A percentile compares a stretch with the other conserved stretches of the same genome.
phyloP scores from a whole-genome alignment of 116 monocot species.

The Dioscorea cayenensis region DNA sequence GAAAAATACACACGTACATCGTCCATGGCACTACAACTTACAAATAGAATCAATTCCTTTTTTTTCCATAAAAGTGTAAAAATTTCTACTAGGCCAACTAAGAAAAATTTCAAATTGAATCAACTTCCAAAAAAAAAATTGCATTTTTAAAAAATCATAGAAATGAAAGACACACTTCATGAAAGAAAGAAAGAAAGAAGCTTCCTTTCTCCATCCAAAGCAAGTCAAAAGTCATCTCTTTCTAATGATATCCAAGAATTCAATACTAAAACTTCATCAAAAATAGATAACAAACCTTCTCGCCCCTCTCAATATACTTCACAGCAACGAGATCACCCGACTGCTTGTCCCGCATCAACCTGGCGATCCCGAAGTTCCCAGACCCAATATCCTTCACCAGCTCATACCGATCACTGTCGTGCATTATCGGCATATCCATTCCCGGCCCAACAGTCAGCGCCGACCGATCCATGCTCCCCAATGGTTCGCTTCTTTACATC shows the following conservation, averaged over 20 bases:
- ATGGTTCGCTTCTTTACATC: neutral
- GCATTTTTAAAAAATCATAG: too few relatives aligned
- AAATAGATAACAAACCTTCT: slow-evolving; percentile 40
- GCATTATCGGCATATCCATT: slow-evolving; percentile 78
- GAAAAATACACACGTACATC: neutral
- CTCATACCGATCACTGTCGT: slow-evolving; percentile 91
- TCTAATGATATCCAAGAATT: too few relatives aligned
- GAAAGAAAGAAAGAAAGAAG: too few relatives aligned
- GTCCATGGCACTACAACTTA: too few relatives aligned
- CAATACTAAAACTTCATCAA: neutral
- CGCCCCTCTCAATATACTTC: slow-evolving; percentile 87
- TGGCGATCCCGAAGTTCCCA: slow-evolving; percentile 85
- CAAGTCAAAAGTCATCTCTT: too few relatives aligned
- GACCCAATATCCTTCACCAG: slow-evolving; percentile 78
- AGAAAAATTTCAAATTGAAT: neutral
- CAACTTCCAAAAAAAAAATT: too few relatives aligned
- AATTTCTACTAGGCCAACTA: neutral
- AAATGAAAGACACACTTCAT: too few relatives aligned
- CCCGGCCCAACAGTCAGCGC: slow-evolving; percentile 55
- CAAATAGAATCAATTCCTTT: neutral
- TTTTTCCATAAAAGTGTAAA: neutral
- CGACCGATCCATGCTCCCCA: slow-evolving; percentile 40
- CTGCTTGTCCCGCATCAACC: slow-evolving; percentile 78
- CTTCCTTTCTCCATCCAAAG: too few relatives aligned
- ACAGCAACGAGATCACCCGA: slow-evolving; percentile 75